These are phyloP conservation scores for Verticillium tricorpus DNA, from an alignment of 2,329 filamentous ascomycete species.

Conservation along the genomic window DNA sequence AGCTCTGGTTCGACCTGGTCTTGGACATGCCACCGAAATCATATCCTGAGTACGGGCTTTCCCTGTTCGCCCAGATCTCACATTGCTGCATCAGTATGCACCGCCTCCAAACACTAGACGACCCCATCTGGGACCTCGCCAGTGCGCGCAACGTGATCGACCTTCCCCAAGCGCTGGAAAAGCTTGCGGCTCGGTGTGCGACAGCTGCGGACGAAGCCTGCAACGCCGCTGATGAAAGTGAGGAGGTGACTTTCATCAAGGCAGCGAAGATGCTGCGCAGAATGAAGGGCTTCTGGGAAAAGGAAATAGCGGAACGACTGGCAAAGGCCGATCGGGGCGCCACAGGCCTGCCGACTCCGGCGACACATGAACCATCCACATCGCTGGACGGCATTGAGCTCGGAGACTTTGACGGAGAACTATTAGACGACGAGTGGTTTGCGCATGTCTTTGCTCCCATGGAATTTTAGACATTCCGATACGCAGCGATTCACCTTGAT, in stretches of 20 bases:
- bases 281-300: slow-evolving; percentile 29
- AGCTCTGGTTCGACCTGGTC: slow-evolving; percentile 24
- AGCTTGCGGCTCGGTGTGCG: slow-evolving; percentile 13
- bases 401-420: slow-evolving; percentile 6
- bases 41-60: slow-evolving; percentile 27
- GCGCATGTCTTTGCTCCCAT: slow-evolving; percentile 10
- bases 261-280: slow-evolving; percentile 30
- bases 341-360: neutral
- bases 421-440: slow-evolving; percentile 10
- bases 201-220: slow-evolving; percentile 3
- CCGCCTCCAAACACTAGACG: slow-evolving; percentile 26
- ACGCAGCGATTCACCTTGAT: too few relatives aligned
- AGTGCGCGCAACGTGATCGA: slow-evolving; percentile 25
- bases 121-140: slow-evolving; percentile 32
- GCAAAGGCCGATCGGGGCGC: neutral
- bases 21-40: slow-evolving; percentile 21
- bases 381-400: slow-evolving; percentile 8
- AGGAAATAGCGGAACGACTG: slow-evolving; percentile 19
- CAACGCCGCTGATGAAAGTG: slow-evolving; percentile 14
- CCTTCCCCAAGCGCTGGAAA: slow-evolving; percentile 23
- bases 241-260: slow-evolving; percentile 26
- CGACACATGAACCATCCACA: neutral
- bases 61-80: slow-evolving; percentile 26
- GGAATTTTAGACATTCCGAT: slow-evolving; percentile 5
- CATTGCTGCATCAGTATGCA: slow-evolving; percentile 27